phyloP scores from a whole-genome alignment of 169 alveolate genomes.

The Babesia ovis region DNA sequence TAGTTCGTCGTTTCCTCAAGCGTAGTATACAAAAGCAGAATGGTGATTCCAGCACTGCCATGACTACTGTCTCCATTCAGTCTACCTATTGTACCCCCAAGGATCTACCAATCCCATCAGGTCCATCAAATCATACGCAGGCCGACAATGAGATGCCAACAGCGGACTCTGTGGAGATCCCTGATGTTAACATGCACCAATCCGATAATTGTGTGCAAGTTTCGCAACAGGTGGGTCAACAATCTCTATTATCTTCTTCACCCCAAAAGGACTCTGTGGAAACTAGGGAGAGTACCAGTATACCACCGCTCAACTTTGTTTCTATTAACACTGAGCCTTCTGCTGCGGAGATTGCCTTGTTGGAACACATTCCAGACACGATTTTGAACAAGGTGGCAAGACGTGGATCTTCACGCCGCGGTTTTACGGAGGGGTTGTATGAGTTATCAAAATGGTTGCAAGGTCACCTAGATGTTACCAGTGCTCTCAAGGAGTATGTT shows the following conservation, averaged over 20 bases:
- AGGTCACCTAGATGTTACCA: slow-evolving; percentile 11
- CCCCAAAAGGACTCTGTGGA: background rate
- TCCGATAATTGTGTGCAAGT: too few relatives aligned
- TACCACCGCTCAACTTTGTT: too few relatives aligned
- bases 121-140: too few relatives aligned
- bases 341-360: slow-evolving; percentile 1
- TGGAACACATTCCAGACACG: background rate
- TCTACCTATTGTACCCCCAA: too few relatives aligned
- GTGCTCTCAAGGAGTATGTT: background rate
- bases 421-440: slow-evolving; percentile 29
- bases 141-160: too few relatives aligned
- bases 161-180: too few relatives aligned
- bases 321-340: too few relatives aligned
- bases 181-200: too few relatives aligned
- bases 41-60: too few relatives aligned
- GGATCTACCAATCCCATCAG: too few relatives aligned
- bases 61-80: too few relatives aligned
- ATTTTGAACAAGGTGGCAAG: slow-evolving; percentile 17
- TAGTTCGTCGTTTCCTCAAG: slow-evolving; percentile 29
- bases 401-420: slow-evolving; percentile 16
- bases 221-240: background rate
- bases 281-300: background rate
- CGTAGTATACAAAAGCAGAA: background rate
- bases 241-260: background rate
- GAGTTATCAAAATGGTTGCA: slow-evolving; percentile 30